Evolutionary conservation across 352 stramenopile species (phyloP), one percentile per base, ranked within the genome.

Genomic region (Globisporangium lucens): DNA sequence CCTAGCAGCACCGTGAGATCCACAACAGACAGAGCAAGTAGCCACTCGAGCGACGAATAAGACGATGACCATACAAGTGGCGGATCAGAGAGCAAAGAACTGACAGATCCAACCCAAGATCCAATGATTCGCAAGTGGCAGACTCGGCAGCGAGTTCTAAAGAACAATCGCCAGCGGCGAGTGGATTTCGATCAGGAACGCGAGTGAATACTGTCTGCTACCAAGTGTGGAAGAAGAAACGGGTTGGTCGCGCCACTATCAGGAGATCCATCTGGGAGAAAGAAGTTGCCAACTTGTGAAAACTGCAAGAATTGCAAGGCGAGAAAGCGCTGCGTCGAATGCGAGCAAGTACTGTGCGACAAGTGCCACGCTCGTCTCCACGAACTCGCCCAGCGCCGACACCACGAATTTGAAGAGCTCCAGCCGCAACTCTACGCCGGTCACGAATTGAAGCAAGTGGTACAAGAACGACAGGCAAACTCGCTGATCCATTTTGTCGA

Each of bases 341-440:
- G 83, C 49, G 80, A 89, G 4, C 82, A 89, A 57, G 66, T 85
- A 2, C 57, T 88, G 2, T 91, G 83, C 59, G 80, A 89, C 69
- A 80, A 78, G 15, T 91, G 83, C 33, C 77, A 90, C 62, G 71
- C 80, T 15, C 75, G 77, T 1, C 68, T 91, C 2, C 83, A 91
- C 62, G 78, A 89, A 41, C 24, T 90, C 4, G 75, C 75, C 3
- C 71, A 83, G 10, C 69, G 80, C 33, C 67, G 80, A 0, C 80
- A 90, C 33, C 83, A 91, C 56, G 52, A 70, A 0, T 89, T 83
- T 22, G 71, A 84, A 71, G 75, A 83, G 13, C 43, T 90, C 0
- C 36, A 68, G 24, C 63, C 80, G 3, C 67, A 75, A 9, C 2
- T 81, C 1, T 79, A 68, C 41, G 60, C 81, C 10, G 74, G 75